Conservation (phyloP, 805 yeast species). For the Priceomyces medius region DNA sequence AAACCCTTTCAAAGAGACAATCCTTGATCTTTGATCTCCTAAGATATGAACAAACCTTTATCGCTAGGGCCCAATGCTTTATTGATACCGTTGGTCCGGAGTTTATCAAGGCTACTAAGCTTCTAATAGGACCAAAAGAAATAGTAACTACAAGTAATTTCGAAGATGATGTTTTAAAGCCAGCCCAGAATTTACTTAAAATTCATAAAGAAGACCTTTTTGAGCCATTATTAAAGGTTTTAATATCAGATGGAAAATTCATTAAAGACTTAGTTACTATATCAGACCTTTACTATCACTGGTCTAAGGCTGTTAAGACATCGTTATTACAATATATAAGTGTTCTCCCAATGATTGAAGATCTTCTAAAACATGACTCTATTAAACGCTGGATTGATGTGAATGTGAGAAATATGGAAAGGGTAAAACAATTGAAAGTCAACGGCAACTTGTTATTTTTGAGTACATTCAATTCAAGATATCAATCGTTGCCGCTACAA, state of each 20-base stretch:
- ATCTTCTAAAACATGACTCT: slow-evolving; percentile 48
- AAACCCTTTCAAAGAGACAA: slow-evolving; percentile 60
- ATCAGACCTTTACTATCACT: slow-evolving; percentile 59
- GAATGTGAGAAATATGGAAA: slow-evolving; percentile 50
- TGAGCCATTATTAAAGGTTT: slow-evolving; percentile 56
- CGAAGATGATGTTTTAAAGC: slow-evolving; percentile 55
- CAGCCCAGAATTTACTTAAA: slow-evolving; percentile 54
- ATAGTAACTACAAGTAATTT: slow-evolving; percentile 44
- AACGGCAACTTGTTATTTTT: slow-evolving; percentile 39
- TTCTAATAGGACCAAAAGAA: slow-evolving; percentile 18
- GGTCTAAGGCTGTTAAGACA: slow-evolving; percentile 59
- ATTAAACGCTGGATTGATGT: slow-evolving; percentile 60
- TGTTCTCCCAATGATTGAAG: slow-evolving; percentile 59
- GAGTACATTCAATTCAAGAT: slow-evolving; percentile 44
- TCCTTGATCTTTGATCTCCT: slow-evolving; percentile 75
- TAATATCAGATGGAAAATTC: slow-evolving; percentile 64
- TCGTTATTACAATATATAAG: slow-evolving; percentile 61
- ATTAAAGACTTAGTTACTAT: slow-evolving; percentile 50
- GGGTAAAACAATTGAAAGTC: slow-evolving; percentile 45
- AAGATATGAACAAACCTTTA: slow-evolving; percentile 65
- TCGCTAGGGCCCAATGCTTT: slow-evolving; percentile 65
- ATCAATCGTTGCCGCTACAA: slow-evolving; percentile 59
- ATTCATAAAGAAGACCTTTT: slow-evolving; percentile 55
- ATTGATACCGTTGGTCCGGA: slow-evolving; percentile 47
- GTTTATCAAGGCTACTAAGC: slow-evolving; percentile 30